Percentiles rank a stretch among this genome's conserved stretches.
Conservation (phyloP, 495 filamentous ascomycete genomes). For the Lophiostoma macrostomum region DNA sequence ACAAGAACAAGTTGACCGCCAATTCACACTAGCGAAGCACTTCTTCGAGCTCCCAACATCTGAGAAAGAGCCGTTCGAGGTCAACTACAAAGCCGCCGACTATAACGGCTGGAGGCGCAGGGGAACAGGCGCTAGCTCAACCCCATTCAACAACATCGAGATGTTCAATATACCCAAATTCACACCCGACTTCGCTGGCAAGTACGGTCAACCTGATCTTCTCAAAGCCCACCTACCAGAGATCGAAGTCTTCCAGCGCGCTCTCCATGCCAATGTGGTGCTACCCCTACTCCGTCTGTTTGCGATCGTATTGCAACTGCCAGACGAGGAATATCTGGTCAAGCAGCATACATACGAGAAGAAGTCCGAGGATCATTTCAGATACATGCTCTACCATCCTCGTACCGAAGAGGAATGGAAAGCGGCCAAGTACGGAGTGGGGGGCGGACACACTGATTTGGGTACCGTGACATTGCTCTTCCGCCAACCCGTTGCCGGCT, state of each 20-base stretch:
- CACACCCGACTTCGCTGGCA: constrained; percentile 45
- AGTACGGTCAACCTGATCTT: constrained; percentile 44
- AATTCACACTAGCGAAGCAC: constrained; percentile 54
- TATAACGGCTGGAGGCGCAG: constrained; percentile 46
- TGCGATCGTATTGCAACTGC: constrained; percentile 51
- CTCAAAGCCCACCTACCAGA: constrained; percentile 43
- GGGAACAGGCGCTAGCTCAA: constrained; percentile 36
- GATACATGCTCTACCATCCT: constrained; percentile 55
- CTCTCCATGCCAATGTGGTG: constrained; percentile 49
- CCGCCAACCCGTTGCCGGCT: constrained; percentile 53
- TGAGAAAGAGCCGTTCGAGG: constrained; percentile 20
- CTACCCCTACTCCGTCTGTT: constrained; percentile 49
- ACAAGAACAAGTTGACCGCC: constrained; percentile 54
- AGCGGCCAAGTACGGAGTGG: constrained; percentile 40
- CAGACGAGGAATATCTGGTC: constrained; percentile 48
- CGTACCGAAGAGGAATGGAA: constrained; percentile 48
- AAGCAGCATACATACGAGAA: constrained; percentile 51
- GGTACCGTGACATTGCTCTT: constrained; percentile 56
- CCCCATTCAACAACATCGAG: constrained; percentile 51
- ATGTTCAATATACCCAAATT: constrained; percentile 57
- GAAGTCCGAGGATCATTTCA: constrained; percentile 47
- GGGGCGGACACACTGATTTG: constrained; percentile 52
- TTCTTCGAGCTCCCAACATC: constrained; percentile 8
- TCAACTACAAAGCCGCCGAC: constrained; percentile 46
- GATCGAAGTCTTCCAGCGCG: constrained; percentile 48